phyloP scores from a whole-genome alignment of 345 rosid species.

The Anastatica hierochuntica region DNA sequence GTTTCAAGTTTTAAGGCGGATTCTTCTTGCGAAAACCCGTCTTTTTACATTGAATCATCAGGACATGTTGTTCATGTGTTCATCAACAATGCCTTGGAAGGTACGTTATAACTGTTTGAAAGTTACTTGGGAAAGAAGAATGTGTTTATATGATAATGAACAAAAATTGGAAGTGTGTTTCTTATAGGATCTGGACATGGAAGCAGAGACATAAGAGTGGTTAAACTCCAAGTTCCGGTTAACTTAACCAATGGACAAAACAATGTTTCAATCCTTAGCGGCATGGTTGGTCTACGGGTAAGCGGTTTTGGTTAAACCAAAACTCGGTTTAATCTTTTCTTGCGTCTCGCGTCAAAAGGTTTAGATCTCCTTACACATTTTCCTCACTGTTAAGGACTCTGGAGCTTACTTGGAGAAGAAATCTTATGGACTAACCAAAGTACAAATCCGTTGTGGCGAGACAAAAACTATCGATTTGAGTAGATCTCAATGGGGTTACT shows the following conservation, averaged over 20 bases:
- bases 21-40: slow-evolving; percentile 42
- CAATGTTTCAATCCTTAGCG: slow-evolving; percentile 69
- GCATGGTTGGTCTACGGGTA: slow-evolving; percentile 90
- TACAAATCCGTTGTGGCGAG: slow-evolving; percentile 31
- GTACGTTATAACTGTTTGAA: no score
- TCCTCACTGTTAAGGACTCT: slow-evolving; percentile 42
- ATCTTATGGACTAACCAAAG: slow-evolving; percentile 41
- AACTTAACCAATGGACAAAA: slow-evolving; percentile 37
- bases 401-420: slow-evolving; percentile 64
- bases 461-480: slow-evolving; percentile 29
- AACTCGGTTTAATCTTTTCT: not conserved
- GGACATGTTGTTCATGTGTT: slow-evolving; percentile 70
- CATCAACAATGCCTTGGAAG: slow-evolving; percentile 40
- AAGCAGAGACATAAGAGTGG: slow-evolving; percentile 39
- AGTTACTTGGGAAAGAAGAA: no score
- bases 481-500: slow-evolving; percentile 60
- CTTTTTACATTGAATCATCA: slow-evolving; percentile 45
- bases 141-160: not conserved
- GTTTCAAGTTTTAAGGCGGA: slow-evolving; percentile 39
- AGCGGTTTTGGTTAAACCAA: not conserved
- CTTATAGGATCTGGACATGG: slow-evolving; percentile 68
- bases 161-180: no score
- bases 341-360: not conserved
- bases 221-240: slow-evolving; percentile 37
- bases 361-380: not conserved